These are phyloP conservation scores for Ogataea neopini DNA, from an alignment of 805 yeast species.

Conservation along the genomic window DNA sequence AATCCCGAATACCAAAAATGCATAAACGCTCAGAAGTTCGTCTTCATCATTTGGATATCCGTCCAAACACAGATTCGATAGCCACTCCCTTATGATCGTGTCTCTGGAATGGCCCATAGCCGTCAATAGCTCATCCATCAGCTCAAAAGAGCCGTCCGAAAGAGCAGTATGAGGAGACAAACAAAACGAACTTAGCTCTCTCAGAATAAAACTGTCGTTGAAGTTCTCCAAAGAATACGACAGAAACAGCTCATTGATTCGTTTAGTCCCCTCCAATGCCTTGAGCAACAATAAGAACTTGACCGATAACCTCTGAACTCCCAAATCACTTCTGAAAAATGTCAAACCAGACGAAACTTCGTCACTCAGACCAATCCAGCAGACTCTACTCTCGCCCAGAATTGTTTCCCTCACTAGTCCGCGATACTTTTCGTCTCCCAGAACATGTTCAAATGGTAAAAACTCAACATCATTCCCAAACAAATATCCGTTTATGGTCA, in stretches of 20 bases:
- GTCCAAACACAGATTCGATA: conserved; percentile 1
- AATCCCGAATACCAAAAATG: conserved; percentile 16
- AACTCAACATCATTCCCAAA: conserved; percentile 12
- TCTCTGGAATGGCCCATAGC: conserved; percentile 17
- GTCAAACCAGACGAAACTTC: conserved; percentile 7
- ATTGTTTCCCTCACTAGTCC: conserved; percentile 1
- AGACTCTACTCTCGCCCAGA: background rate
- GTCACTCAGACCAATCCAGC: conserved; percentile 13
- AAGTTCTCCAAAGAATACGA: conserved; percentile 19
- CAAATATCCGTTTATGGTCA: conserved; percentile 5
- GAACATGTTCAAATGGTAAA: conserved; percentile 12
- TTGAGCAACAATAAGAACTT: conserved; percentile 12
- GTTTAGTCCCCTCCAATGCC: conserved; percentile 1
- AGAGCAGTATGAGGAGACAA: conserved; percentile 8
- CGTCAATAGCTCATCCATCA: conserved; percentile 18
- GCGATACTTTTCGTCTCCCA: background rate
- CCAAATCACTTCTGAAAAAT: conserved; percentile 10
- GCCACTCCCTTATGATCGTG: conserved; percentile 12
- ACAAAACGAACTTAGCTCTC: conserved; percentile 15
- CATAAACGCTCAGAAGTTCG: conserved; percentile 14
- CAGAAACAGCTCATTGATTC: conserved; percentile 13
- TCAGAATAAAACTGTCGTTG: conserved; percentile 6
- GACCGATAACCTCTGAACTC: conserved; percentile 8
- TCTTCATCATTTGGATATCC: conserved; percentile 10
- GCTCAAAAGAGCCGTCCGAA: conserved; percentile 10